Evolutionary conservation across 257 asterid species (phyloP).

Genomic region (Datura wrightii): DNA sequence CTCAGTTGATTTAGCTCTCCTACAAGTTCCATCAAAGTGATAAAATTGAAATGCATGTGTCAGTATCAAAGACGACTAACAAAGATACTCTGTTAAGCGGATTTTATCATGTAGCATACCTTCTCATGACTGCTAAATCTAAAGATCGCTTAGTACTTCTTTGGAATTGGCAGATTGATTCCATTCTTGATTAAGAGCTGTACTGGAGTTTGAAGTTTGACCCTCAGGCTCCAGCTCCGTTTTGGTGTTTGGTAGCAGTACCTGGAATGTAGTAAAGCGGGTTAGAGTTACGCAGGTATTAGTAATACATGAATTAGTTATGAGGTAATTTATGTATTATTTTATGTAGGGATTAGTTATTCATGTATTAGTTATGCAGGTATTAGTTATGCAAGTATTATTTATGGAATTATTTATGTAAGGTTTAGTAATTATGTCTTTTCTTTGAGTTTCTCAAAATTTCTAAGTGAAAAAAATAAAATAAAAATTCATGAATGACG

Average conservation of each 20-base stretch:
- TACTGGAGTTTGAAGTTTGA: constrained; percentile 22
- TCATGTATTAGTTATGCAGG: no score
- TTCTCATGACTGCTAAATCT: background rate
- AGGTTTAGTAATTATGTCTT: no score
- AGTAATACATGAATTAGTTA: no score
- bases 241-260: background rate
- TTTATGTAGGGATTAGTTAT: no score
- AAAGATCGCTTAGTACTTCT: background rate
- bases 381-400: no score
- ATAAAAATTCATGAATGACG: no score
- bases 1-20: background rate
- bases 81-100: background rate
- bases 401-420: no score
- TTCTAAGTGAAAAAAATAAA: no score
- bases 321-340: no score
- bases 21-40: background rate
- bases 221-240: background rate
- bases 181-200: background rate
- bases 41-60: background rate
- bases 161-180: background rate
- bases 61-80: background rate
- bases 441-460: no score
- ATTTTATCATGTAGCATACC: background rate
- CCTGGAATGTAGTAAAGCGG: background rate
- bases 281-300: no score